These are phyloP conservation scores for Veloporphyrellus conicus DNA, from an alignment of 1,284 basidiomycete species.

Conservation along the genomic window DNA sequence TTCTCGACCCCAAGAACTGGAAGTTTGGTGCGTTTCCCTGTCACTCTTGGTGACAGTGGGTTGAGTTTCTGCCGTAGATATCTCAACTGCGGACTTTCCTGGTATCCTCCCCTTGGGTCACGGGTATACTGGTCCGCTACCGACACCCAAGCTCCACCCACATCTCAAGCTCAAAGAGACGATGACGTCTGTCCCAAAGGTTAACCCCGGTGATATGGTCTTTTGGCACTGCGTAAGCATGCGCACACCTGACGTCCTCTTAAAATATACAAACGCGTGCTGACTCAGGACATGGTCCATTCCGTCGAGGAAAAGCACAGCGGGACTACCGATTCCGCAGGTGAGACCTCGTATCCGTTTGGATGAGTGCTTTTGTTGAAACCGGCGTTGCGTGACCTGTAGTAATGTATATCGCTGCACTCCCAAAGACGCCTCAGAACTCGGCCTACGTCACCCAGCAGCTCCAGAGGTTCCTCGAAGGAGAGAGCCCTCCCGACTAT, in stretches of 20 bases:
- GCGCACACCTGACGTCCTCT: background rate
- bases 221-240: conserved; percentile 74
- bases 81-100: conserved; percentile 54
- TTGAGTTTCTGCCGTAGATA: conserved; percentile 37
- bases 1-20: conserved; percentile 65
- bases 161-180: conserved; percentile 66
- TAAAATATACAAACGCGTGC: too few relatives aligned
- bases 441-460: conserved; percentile 62
- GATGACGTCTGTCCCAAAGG: conserved; percentile 73
- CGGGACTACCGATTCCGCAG: conserved; percentile 69
- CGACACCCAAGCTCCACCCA: conserved; percentile 54
- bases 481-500: conserved; percentile 71
- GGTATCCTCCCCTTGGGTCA: conserved; percentile 44
- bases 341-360: conserved; percentile 31
- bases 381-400: background rate
- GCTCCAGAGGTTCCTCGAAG: conserved; percentile 54
- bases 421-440: conserved; percentile 67
- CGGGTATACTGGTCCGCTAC: conserved; percentile 52
- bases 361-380: background rate
- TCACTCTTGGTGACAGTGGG: background rate
- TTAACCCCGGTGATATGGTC: conserved; percentile 77
- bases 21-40: conserved; percentile 51
- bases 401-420: conserved; percentile 82
- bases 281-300: conserved; percentile 63
- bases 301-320: conserved; percentile 71